Conservation (phyloP, 1,284 basidiomycete species). For the Cryptococcus floricola region DNA sequence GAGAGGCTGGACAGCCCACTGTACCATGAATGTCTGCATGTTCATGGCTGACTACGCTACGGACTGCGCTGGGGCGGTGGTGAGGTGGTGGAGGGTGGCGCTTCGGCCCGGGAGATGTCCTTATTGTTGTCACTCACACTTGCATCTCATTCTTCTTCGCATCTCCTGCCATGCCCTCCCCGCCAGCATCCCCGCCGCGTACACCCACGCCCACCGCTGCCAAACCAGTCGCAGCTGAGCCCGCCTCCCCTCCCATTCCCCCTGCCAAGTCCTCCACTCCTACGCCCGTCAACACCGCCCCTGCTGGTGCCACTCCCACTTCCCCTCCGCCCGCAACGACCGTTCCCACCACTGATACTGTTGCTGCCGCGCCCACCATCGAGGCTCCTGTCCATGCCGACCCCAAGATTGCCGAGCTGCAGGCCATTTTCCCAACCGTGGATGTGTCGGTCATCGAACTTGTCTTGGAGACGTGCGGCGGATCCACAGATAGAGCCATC, state of each 20-base stretch:
- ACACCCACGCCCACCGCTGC: neutral
- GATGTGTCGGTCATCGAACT: slow-evolving; percentile 43
- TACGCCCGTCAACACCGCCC: neutral
- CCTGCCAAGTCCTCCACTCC: neutral
- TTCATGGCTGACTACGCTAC: too few species aligned
- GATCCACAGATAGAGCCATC: slow-evolving; percentile 43
- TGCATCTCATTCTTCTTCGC: too few species aligned
- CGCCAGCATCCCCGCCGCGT: neutral
- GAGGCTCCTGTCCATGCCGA: neutral
- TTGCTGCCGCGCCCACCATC: neutral
- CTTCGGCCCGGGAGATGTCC: too few species aligned
- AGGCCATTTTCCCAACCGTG: slow-evolving; percentile 43
- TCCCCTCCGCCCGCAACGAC: neutral
- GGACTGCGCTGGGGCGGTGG: too few species aligned
- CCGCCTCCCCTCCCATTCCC: neutral
- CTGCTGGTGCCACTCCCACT: neutral
- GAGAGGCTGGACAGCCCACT: too few species aligned
- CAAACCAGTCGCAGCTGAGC: too few species aligned
- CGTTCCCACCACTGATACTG: neutral
- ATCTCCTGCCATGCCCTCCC: neutral
- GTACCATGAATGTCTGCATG: too few species aligned
- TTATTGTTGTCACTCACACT: too few species aligned
- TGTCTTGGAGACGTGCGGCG: slow-evolving; percentile 42
- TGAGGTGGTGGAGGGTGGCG: too few species aligned
- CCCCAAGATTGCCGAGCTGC: slow-evolving; percentile 38